Percentiles rank a stretch among this genome's conserved stretches.
Evolutionary conservation across 768 basidiomycete genomes (phyloP).

Genomic region (Lactifluus subvellereus): DNA sequence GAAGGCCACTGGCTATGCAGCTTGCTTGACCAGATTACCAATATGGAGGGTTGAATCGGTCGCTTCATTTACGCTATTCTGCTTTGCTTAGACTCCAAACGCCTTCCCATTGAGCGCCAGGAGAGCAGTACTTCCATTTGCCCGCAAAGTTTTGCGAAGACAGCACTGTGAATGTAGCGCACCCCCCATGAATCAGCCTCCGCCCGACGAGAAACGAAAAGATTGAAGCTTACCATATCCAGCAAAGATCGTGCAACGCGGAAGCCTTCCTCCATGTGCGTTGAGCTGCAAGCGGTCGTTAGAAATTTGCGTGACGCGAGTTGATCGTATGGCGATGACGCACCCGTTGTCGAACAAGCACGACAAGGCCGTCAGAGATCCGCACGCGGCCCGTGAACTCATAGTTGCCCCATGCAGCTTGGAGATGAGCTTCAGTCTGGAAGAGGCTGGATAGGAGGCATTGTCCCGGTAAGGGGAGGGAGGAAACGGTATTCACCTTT

Average conservation of each 20-base stretch:
- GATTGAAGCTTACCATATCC: conserved; percentile 19
- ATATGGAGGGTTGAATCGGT: not conserved
- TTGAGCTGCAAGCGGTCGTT: not conserved
- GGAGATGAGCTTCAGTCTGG: conserved; percentile 10
- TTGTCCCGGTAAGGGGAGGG: not conserved
- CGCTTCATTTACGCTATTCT: conserved; percentile 3
- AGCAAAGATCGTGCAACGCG: conserved; percentile 9
- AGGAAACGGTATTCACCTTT: conserved; percentile 5
- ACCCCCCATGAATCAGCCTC: not conserved
- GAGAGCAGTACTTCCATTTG: conserved; percentile 12
- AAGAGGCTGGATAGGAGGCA: not conserved
- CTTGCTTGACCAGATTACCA: not conserved
- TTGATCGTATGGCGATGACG: not conserved
- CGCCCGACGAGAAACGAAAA: not conserved
- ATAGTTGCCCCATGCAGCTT: conserved; percentile 15
- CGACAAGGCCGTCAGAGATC: conserved; percentile 22
- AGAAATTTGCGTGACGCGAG: not conserved
- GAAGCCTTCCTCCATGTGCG: not conserved
- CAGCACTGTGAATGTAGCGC: conserved; percentile 8
- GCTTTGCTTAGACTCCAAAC: conserved; percentile 21
- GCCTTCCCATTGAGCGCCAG: conserved; percentile 18
- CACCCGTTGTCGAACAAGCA: conserved; percentile 16
- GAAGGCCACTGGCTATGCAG: not conserved
- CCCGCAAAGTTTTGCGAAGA: conserved; percentile 25
- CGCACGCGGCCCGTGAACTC: conserved; percentile 20